These are phyloP conservation scores for Chaetothyriales sp. DNA, from an alignment of 2,329 filamentous ascomycete species.

Conservation along the genomic window DNA sequence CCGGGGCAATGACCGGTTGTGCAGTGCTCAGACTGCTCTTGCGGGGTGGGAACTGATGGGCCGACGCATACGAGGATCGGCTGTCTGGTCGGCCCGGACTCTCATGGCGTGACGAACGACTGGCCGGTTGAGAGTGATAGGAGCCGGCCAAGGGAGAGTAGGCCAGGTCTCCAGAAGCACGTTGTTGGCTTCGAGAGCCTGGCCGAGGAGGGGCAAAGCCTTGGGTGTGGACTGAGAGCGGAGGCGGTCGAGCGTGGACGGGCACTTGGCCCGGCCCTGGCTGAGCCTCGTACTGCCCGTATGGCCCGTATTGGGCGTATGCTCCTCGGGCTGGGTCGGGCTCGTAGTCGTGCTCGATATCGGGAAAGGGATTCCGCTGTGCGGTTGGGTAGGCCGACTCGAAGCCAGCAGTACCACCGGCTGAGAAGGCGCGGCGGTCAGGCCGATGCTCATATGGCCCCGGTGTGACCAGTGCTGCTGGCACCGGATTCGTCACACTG, in stretches of 20 bases:
- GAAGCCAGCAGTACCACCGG: slow-evolving; percentile 7
- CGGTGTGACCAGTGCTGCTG: slow-evolving; percentile 9
- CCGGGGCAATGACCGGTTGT: slow-evolving; percentile 19
- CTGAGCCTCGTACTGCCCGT: no score
- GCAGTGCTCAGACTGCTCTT: slow-evolving; percentile 44
- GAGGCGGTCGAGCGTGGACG: slow-evolving; percentile 6
- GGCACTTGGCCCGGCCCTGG: neutral
- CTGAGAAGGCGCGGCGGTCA: slow-evolving; percentile 15
- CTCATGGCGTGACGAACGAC: slow-evolving; percentile 7
- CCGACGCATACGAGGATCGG: slow-evolving; percentile 11
- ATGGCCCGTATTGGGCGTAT: no score
- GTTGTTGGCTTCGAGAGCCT: slow-evolving; percentile 13
- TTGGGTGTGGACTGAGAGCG: slow-evolving; percentile 12
- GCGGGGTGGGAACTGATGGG: slow-evolving; percentile 39
- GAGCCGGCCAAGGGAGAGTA: slow-evolving; percentile 8
- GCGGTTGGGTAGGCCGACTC: slow-evolving; percentile 13
- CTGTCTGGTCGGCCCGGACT: slow-evolving; percentile 15
- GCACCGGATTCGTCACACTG: slow-evolving; percentile 28
- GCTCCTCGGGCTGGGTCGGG: neutral
- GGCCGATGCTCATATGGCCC: slow-evolving; percentile 16
- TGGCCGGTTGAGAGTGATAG: slow-evolving; percentile 7
- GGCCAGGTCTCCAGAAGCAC: slow-evolving; percentile 7
- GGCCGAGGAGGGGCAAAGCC: slow-evolving; percentile 14
- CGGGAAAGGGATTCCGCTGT: slow-evolving; percentile 11
- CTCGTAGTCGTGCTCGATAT: slow-evolving; percentile 10